Evolutionary conservation across 2,329 filamentous ascomycete genomes (phyloP).

Genomic region (Lecanicillium sp.): DNA sequence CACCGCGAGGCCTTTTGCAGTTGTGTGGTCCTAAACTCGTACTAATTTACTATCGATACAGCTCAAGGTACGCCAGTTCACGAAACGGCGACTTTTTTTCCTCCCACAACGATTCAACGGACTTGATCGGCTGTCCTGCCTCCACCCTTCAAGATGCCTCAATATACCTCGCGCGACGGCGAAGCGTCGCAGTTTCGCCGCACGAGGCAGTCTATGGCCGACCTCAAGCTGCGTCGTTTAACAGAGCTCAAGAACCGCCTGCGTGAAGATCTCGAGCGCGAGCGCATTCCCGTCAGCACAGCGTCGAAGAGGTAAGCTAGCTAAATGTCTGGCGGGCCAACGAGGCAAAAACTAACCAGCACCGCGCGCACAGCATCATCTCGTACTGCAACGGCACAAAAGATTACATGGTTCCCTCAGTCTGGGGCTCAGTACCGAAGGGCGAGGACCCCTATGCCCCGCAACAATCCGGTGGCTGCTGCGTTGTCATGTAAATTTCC

Average conservation of each 20-base stretch:
- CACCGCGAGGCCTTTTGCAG: too few species aligned
- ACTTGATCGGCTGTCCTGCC: too few species aligned
- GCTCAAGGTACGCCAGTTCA: too few species aligned
- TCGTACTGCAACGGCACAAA: slow-evolving; percentile 96
- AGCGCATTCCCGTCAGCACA: slow-evolving; percentile 91
- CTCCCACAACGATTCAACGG: too few species aligned
- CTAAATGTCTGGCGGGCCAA: slow-evolving; percentile 7
- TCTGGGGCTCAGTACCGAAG: slow-evolving; percentile 92
- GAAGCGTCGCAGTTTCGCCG: slow-evolving; percentile 62
- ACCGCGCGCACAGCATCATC: slow-evolving; percentile 62
- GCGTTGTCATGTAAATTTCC: slow-evolving; percentile 73
- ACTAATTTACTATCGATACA: too few species aligned
- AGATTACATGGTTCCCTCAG: slow-evolving; percentile 97
- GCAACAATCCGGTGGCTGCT: slow-evolving; percentile 88
- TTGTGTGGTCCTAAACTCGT: too few species aligned
- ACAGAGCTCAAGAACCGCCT: slow-evolving; percentile 95
- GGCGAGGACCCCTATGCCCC: slow-evolving; percentile 97
- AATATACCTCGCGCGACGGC: slow-evolving; percentile 61
- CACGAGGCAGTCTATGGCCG: slow-evolving; percentile 99
- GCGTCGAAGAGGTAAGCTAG: slow-evolving; percentile 71
- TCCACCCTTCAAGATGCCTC: slow-evolving; percentile 44
- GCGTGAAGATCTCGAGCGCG: slow-evolving; percentile 90
- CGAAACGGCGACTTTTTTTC: too few species aligned
- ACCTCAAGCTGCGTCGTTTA: slow-evolving; percentile 90
- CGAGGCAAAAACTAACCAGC: not conserved